Conservation (phyloP, 176 grass and related monocot species). For the sorghum (Sorghum bicolor) region Sorghum_bicolor_NCBIv3 NC_012872.2:74077501-74078000, state of each 20-base stretch:
- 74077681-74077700: neutral
- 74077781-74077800: neutral
- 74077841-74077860: neutral
- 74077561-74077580: neutral
- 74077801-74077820: neutral
- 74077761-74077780: neutral
- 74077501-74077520: neutral
- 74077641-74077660: neutral
- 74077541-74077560: neutral
- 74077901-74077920: slow-evolving; percentile 23
- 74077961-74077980: slow-evolving; percentile 69
- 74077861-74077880: neutral
- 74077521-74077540: neutral
- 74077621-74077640: neutral
- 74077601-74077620: neutral
- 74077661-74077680: neutral
- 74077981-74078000: slow-evolving; percentile 63
- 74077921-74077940: slow-evolving; percentile 3
- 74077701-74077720: neutral
- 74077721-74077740: neutral
- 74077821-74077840: neutral
- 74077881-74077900: neutral
- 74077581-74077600: neutral
- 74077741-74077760: slow-evolving; percentile 2
- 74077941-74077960: slow-evolving; percentile 66